Evolutionary conservation across 495 filamentous ascomycete genomes (phyloP), one percentile per base, ranked within the genome.

Genomic region (Lasiosphaeria hispida): DNA sequence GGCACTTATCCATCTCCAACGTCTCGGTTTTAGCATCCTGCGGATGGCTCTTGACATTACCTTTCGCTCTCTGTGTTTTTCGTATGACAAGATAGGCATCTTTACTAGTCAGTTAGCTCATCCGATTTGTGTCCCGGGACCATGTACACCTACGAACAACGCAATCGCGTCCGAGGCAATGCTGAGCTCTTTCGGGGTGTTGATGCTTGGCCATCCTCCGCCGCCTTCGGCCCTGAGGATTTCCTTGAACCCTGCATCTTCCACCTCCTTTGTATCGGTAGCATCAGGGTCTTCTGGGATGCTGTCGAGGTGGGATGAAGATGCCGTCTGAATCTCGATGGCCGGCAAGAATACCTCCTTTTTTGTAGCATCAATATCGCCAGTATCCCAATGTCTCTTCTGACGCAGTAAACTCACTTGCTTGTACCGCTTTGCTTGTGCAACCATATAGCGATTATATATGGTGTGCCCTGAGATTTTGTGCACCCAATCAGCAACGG

Each of bases 11-110:
- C 23, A 30, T 30, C 23, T 30, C 23, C 23, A 30, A 30, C 23
- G 23, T 2, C 23, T 30, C 14, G 33, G 36, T 40, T 39, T 52
- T 3, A 40, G 11, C 10, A 17, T 40, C 36, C 49, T 33, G 7
- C 34, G 33, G 10, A 52, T 52, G 34, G 49, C 34, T 3, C 15
- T 15, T 9, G 34, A 14, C 49, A 52, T 52, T 33, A n/a, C n/a
- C 10, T 40, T 40, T 11, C 49, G 34, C 6, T 8, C 33, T 10
- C 49, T 52, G 49, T 52, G 49, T 10, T 52, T 15, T 33, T 52
- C 49, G 17, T 36, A 52, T n/a, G 49, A 11, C 4, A 52, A 11
- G 8, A 52, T 15, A 19, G 49, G 49, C 49, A 52, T 52, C 49
- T 52, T 14, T 3, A 2, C 10, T 17, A 7, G n/a, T 0, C 42